phyloP scores from a whole-genome alignment of 768 basidiomycete species.

The Psilocybe tampanensis region DNA sequence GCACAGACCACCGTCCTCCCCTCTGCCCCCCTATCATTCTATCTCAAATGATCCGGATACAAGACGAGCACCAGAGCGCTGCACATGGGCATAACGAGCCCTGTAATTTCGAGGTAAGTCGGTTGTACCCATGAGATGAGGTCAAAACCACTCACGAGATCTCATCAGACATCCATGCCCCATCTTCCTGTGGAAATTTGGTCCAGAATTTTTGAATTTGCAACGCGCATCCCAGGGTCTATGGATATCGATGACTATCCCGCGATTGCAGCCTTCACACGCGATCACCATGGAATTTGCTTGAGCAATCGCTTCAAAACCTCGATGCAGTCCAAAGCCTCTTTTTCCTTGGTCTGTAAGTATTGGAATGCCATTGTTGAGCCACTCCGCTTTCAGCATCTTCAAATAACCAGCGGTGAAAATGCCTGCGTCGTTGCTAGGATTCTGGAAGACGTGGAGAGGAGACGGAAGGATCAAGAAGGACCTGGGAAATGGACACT shows the following conservation, averaged over 20 bases:
- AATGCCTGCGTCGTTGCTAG: slow-evolving; percentile 20
- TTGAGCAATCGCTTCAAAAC: slow-evolving; percentile 16
- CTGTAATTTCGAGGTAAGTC: no score
- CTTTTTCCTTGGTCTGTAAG: slow-evolving; percentile 23
- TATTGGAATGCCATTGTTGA: slow-evolving; percentile 20
- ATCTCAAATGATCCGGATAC: no score
- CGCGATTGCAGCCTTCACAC: slow-evolving; percentile 26
- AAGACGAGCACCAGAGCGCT: no score
- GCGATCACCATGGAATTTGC: slow-evolving; percentile 24
- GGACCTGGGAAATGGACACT: slow-evolving; percentile 18
- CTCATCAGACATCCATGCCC: neutral
- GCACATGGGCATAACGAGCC: no score
- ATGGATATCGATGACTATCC: slow-evolving; percentile 21
- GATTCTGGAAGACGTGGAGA: slow-evolving; percentile 5
- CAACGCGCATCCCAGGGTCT: slow-evolving; percentile 25
- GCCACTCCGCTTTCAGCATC: slow-evolving; percentile 20
- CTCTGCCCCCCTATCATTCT: no score
- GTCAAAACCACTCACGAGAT: neutral
- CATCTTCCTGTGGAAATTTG: slow-evolving; percentile 28
- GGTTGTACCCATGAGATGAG: neutral
- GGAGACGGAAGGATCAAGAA: neutral
- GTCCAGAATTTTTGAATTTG: slow-evolving; percentile 24
- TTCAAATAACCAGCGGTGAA: slow-evolving; percentile 23
- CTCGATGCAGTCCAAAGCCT: slow-evolving; percentile 22
- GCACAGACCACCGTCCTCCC: no score